Conservation (phyloP, 495 filamentous ascomycete genomes). For the Cenococcum geophilum region DNA sequence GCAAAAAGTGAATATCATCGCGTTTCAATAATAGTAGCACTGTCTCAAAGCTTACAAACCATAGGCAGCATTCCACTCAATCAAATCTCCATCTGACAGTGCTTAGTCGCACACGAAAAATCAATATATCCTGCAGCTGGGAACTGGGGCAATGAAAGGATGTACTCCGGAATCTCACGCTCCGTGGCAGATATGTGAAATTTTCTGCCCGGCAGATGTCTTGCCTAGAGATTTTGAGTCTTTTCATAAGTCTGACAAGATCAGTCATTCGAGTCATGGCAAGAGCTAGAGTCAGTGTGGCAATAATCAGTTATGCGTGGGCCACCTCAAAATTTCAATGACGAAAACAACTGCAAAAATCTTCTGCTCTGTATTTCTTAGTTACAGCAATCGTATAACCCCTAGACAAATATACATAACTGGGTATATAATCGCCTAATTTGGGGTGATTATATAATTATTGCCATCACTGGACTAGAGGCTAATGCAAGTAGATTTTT, state of each 20-base stretch:
- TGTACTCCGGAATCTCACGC: constrained; percentile 20
- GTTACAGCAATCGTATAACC: no score
- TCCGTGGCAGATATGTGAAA: constrained; percentile 5
- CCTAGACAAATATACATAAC: no score
- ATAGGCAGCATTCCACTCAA: constrained; percentile 26
- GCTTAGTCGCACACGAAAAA: constrained; percentile 29
- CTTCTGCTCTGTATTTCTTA: no score
- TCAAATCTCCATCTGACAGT: constrained; percentile 18
- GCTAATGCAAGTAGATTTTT: constrained; percentile 31
- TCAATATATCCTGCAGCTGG: constrained; percentile 32
- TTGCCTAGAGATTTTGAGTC: constrained; percentile 17
- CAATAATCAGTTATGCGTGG: no score
- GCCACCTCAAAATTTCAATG: no score
- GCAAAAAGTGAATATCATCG: constrained; percentile 22
- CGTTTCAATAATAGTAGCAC: neutral
- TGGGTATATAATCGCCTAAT: no score
- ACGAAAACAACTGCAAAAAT: no score
- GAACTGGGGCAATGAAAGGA: constrained; percentile 15
- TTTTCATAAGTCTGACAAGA: constrained; percentile 17
- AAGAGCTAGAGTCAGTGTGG: constrained; percentile 10
- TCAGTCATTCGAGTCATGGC: constrained; percentile 5
- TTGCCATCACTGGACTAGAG: no score
- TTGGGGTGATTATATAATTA: no score
- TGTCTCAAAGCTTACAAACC: neutral
- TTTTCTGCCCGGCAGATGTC: constrained; percentile 15